A percentile compares a stretch with the other conserved stretches of the same genome.
Evolutionary conservation across 2,329 filamentous ascomycete species (phyloP).

Genomic region (Arthrobotrys entomopaga): DNA sequence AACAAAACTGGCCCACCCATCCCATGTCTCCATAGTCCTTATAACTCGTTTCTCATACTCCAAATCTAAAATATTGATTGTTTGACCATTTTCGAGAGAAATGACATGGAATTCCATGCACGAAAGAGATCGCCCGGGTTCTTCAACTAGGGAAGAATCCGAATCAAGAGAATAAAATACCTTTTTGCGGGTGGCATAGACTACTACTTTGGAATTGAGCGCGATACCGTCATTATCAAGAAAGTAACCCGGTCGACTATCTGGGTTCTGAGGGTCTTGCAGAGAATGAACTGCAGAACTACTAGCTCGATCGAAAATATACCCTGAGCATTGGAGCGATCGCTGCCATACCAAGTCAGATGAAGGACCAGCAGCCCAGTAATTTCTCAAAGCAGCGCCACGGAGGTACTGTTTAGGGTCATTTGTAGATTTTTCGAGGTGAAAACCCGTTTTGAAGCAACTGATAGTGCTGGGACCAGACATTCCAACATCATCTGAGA

Average conservation of each 20-base stretch:
- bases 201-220: slow-evolving; percentile 56
- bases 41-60: slow-evolving; percentile 54
- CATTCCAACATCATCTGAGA: slow-evolving; percentile 56
- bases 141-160: not conserved
- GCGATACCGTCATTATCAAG: slow-evolving; percentile 57
- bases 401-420: slow-evolving; percentile 35
- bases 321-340: slow-evolving; percentile 12
- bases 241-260: slow-evolving; percentile 48
- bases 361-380: slow-evolving; percentile 12
- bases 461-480: slow-evolving; percentile 56
- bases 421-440: slow-evolving; percentile 19
- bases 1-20: slow-evolving; percentile 58
- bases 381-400: slow-evolving; percentile 25
- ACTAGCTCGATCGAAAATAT: slow-evolving; percentile 15
- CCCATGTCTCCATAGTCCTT: slow-evolving; percentile 24
- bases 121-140: slow-evolving; percentile 20
- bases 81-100: slow-evolving; percentile 56
- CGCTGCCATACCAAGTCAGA: slow-evolving; percentile 56
- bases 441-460: slow-evolving; percentile 55
- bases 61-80: slow-evolving; percentile 57
- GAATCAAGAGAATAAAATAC: slow-evolving; percentile 13
- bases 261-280: slow-evolving; percentile 16
- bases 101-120: slow-evolving; percentile 59
- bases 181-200: slow-evolving; percentile 57
- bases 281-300: slow-evolving; percentile 30